Conservation (phyloP, 495 filamentous ascomycete species). For the Podospora didyma region DNA sequence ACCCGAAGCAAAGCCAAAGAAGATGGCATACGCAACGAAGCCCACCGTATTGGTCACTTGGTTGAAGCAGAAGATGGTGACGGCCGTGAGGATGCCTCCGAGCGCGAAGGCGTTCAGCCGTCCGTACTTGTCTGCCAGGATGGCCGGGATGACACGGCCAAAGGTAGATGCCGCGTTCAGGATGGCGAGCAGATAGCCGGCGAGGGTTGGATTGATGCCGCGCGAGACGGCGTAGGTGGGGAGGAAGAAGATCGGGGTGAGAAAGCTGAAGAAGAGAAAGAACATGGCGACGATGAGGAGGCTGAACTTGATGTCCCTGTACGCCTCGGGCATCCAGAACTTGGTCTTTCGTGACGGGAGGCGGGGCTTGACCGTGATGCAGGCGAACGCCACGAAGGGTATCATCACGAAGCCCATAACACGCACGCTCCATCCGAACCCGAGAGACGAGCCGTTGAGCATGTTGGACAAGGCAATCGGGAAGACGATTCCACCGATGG, state of each 20-base stretch:
- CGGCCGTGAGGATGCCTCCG: no score
- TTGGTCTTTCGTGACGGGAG: constrained; percentile 39
- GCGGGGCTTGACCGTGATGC: constrained; percentile 37
- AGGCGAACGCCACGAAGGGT: constrained; percentile 42
- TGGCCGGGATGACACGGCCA: no score
- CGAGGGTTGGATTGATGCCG: constrained; percentile 45
- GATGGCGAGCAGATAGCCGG: constrained; percentile 49
- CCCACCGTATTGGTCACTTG: no score
- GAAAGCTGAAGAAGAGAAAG: constrained; percentile 49
- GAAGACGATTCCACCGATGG: constrained; percentile 54
- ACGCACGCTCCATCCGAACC: constrained; percentile 59
- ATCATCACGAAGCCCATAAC: constrained; percentile 55
- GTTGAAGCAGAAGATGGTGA: no score
- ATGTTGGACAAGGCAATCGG: constrained; percentile 41
- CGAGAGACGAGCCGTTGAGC: constrained; percentile 34
- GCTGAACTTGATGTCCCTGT: constrained; percentile 31
- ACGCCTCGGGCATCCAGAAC: constrained; percentile 41
- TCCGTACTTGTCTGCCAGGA: no score
- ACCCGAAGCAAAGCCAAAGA: no score
- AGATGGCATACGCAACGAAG: no score
- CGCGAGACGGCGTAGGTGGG: constrained; percentile 45
- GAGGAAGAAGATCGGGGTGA: constrained; percentile 55
- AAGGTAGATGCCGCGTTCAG: constrained; percentile 49
- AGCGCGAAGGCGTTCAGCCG: no score
- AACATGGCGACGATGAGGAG: constrained; percentile 39